Percentiles rank a stretch among this genome's conserved stretches.
These are phyloP conservation scores for Kentomonas sorsogonicus DNA, from an alignment of 208 protist species.

Conservation along the genomic window DNA sequence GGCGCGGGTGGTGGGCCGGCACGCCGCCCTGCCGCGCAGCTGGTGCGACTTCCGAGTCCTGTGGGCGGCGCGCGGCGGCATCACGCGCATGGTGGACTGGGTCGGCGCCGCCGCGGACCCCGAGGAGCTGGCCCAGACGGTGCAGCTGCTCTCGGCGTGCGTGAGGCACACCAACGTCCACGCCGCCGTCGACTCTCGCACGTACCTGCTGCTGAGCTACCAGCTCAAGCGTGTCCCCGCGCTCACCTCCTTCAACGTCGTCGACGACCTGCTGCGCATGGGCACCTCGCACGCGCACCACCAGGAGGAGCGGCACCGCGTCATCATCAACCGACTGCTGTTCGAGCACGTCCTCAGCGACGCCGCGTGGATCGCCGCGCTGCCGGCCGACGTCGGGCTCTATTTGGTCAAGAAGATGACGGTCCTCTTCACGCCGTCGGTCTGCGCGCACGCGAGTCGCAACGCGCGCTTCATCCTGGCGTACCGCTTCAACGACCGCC, in stretches of 20 bases:
- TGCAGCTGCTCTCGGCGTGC: conserved; percentile 39
- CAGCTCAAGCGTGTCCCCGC: conserved; percentile 45
- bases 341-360: conserved; percentile 70
- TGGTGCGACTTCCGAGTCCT: conserved; percentile 72
- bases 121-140: conserved; percentile 39
- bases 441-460: conserved; percentile 56
- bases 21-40: conserved; percentile 51
- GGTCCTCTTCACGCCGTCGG: conserved; percentile 40
- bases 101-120: conserved; percentile 33
- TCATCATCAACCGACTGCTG: conserved; percentile 75
- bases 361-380: conserved; percentile 36
- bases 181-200: conserved; percentile 43
- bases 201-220: conserved; percentile 62
- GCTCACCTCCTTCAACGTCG: conserved; percentile 45
- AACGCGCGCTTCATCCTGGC: conserved; percentile 60
- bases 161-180: conserved; percentile 33
- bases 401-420: conserved; percentile 47
- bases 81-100: conserved; percentile 66
- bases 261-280: conserved; percentile 49
- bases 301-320: conserved; percentile 49
- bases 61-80: conserved; percentile 55
- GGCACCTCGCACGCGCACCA: conserved; percentile 36
- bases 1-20: conserved; percentile 63
- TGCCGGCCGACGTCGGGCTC: conserved; percentile 35
- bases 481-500: conserved; percentile 57